These are phyloP conservation scores for Alternaria viburni DNA, from an alignment of 2,329 filamentous ascomycete genomes.

Conservation along the genomic window DNA sequence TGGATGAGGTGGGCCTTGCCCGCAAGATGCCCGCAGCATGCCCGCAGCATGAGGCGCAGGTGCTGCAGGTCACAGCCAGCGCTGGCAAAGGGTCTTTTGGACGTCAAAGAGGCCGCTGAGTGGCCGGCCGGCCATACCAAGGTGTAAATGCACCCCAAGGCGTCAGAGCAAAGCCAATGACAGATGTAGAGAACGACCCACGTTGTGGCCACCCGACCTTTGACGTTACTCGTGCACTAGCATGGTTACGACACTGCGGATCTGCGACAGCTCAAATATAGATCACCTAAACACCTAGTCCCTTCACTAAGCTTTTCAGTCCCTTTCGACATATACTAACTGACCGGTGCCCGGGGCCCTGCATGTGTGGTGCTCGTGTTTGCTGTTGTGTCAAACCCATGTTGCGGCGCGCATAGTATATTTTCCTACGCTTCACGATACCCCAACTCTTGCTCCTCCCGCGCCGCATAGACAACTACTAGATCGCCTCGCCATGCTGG, in stretches of 20 bases:
- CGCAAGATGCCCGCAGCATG: not conserved
- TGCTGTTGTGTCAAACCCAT: slow-evolving; percentile 23
- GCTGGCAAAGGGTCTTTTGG: slow-evolving; percentile 4
- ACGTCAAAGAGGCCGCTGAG: slow-evolving; percentile 1
- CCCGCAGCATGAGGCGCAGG: slow-evolving; percentile 21
- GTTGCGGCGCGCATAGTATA: slow-evolving; percentile 12
- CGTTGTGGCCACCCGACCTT: slow-evolving; percentile 24
- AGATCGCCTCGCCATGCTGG: slow-evolving; percentile 22
- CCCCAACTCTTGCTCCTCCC: not conserved
- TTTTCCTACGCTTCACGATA: slow-evolving; percentile 6
- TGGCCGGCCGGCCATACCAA: slow-evolving; percentile 1
- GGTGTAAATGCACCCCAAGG: slow-evolving; percentile 3
- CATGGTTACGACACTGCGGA: slow-evolving; percentile 27
- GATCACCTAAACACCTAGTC: slow-evolving; percentile 26
- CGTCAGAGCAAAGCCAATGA: slow-evolving; percentile 8
- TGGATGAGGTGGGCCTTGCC: slow-evolving; percentile 13
- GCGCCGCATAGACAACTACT: not conserved
- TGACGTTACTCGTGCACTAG: slow-evolving; percentile 23
- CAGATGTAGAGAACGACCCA: slow-evolving; percentile 7
- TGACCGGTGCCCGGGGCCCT: slow-evolving; percentile 14
- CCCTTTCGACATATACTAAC: slow-evolving; percentile 15
- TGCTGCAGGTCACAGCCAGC: slow-evolving; percentile 4
- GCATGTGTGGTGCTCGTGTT: slow-evolving; percentile 30
- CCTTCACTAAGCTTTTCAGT: slow-evolving; percentile 20
- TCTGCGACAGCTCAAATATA: slow-evolving; percentile 39